A percentile compares a stretch with the other conserved stretches of the same genome.
Evolutionary conservation across 306 rosid species (phyloP).

Genomic region (Pterocarpus santalinus): DNA sequence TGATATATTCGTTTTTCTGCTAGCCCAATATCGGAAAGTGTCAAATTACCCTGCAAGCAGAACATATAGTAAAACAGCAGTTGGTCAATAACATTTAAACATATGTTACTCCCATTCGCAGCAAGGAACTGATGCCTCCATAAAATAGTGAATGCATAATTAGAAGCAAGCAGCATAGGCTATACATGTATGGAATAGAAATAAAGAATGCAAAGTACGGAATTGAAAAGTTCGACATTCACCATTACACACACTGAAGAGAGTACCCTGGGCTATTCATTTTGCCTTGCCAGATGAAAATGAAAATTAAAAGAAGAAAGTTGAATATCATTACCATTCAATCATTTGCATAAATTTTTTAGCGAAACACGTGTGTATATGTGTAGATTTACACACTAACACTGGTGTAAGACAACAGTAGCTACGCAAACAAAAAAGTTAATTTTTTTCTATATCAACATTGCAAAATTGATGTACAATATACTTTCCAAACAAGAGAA

Average conservation of each 20-base stretch:
- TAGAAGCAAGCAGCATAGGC: constrained; percentile 22
- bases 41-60: constrained; percentile 81
- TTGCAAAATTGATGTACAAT: background rate
- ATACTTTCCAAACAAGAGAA: constrained; percentile 3
- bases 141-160: constrained; percentile 11
- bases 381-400: too few species aligned
- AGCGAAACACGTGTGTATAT: background rate
- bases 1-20: constrained; percentile 93
- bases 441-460: background rate
- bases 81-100: background rate
- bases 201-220: constrained; percentile 22
- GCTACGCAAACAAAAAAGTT: background rate
- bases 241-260: background rate
- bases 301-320: constrained; percentile 33
- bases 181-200: constrained; percentile 8
- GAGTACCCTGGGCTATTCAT: background rate
- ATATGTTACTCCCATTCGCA: constrained; percentile 11
- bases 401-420: too few species aligned
- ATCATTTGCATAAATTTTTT: background rate
- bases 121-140: constrained; percentile 33
- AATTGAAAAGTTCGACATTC: background rate
- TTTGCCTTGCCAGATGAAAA: constrained; percentile 16
- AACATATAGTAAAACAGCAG: constrained; percentile 34
- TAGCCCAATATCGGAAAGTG: constrained; percentile 83
- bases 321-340: background rate